Percentiles rank a stretch among this genome's conserved stretches.
phyloP scores from a whole-genome alignment of 1,284 basidiomycete species.

The Ceratobasidium theobromae region DNA sequence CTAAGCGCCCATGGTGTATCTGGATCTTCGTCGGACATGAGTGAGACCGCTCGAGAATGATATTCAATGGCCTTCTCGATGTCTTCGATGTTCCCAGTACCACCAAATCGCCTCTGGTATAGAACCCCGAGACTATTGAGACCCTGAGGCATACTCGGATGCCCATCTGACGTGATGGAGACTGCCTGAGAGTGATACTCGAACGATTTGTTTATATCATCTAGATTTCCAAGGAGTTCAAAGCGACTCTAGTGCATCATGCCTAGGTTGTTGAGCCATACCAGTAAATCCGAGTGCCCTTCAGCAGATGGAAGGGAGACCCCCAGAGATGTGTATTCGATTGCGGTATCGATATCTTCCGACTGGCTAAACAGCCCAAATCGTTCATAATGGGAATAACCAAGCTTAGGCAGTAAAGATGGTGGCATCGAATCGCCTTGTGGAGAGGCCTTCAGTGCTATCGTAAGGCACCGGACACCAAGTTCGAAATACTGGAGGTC shows the following conservation, averaged over 20 bases:
- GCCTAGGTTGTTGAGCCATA: not conserved
- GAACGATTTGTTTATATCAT: not conserved
- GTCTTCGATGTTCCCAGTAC: not conserved
- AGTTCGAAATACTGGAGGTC: not conserved
- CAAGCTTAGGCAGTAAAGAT: not conserved
- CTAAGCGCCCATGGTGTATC: not conserved
- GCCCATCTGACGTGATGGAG: not conserved
- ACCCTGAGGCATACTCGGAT: not conserved
- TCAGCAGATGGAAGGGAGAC: not conserved
- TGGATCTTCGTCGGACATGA: not conserved
- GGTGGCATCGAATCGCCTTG: not conserved
- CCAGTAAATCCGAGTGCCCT: not conserved
- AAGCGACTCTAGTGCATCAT: not conserved
- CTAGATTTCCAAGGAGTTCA: not conserved
- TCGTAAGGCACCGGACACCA: not conserved
- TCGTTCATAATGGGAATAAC: not conserved
- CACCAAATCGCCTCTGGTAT: not conserved
- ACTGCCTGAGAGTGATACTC: not conserved
- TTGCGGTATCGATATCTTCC: not conserved
- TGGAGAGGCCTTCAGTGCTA: not conserved
- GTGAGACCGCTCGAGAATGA: not conserved
- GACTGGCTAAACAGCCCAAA: not conserved
- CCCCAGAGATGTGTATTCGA: not conserved
- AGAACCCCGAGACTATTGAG: not conserved
- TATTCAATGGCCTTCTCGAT: slow-evolving; percentile 15